A percentile compares a stretch with the other conserved stretches of the same genome.
Evolutionary conservation across 305 asterid species (phyloP).

Genomic region (Withania somnifera): DNA sequence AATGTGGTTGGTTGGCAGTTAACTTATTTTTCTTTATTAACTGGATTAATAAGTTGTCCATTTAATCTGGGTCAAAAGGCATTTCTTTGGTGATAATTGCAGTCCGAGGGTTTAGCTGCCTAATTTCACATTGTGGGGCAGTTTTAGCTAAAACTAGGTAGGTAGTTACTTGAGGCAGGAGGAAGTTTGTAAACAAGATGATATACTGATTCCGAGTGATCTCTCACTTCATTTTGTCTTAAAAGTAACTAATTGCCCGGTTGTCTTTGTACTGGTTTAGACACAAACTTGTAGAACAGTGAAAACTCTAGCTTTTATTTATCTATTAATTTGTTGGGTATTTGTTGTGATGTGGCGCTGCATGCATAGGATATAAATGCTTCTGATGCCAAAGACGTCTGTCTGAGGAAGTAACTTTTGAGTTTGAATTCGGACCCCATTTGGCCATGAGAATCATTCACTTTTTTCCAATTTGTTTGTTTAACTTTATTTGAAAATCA

Average conservation of each 20-base stretch:
- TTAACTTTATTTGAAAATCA: no score
- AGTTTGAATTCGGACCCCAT: no score
- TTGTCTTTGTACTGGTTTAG: not conserved
- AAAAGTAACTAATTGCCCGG: not conserved
- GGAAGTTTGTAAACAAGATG: not conserved
- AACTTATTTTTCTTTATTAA: not conserved
- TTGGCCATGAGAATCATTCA: no score
- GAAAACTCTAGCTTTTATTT: not conserved
- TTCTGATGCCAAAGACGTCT: not conserved
- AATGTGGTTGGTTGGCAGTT: not conserved
- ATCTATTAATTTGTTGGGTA: not conserved
- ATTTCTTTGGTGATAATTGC: not conserved
- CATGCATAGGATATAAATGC: not conserved
- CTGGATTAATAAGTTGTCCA: not conserved
- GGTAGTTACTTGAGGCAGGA: not conserved
- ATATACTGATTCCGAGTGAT: not conserved
- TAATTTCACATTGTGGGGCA: not conserved
- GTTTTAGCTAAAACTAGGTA: not conserved
- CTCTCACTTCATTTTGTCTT: not conserved
- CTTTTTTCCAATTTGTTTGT: no score
- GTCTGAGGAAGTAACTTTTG: not conserved
- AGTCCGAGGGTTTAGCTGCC: not conserved
- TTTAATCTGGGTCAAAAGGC: not conserved
- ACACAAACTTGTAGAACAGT: not conserved
- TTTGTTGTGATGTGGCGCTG: not conserved